phyloP scores from a whole-genome alignment of 2,329 filamentous ascomycete species.

The Sporothrix dimorphospora region DNA sequence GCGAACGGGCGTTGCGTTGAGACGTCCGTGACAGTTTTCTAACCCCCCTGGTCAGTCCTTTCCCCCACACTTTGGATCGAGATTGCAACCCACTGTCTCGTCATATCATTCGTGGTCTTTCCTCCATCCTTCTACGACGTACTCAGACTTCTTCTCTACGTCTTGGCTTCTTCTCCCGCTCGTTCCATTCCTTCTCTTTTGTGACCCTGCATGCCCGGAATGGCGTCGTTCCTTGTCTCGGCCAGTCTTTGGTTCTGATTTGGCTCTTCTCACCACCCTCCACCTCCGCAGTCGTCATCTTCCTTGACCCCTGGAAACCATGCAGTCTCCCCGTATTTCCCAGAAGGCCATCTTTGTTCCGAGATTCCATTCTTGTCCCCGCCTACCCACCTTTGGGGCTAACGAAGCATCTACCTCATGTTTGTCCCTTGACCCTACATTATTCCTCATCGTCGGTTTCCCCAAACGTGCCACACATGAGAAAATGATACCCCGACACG shows the following conservation, averaged over 20 bases:
- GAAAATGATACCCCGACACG: background rate
- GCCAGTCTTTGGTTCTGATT: background rate
- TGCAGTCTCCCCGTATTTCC: background rate
- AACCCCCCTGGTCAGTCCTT: background rate
- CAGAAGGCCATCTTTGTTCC: background rate
- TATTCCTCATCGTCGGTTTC: background rate
- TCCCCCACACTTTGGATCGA: constrained; percentile 6
- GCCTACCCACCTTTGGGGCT: too few species aligned
- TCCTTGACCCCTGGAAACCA: background rate
- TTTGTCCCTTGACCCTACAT: background rate
- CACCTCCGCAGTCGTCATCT: background rate
- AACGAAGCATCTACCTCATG: background rate
- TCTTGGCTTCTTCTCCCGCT: constrained; percentile 20
- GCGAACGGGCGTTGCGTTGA: constrained; percentile 1
- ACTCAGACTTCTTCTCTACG: background rate
- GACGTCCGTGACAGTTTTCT: background rate
- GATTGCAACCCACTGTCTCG: background rate
- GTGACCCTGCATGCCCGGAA: constrained; percentile 22
- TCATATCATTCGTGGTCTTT: background rate
- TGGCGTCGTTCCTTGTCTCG: constrained; percentile 22
- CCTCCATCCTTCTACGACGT: background rate
- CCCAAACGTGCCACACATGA: background rate
- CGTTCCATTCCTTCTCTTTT: background rate
- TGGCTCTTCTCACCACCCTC: background rate
- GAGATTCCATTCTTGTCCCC: background rate